These are phyloP conservation scores for Wickerhamomyces sp. DNA, from an alignment of 1,139 yeast species.

Conservation along the genomic window DNA sequence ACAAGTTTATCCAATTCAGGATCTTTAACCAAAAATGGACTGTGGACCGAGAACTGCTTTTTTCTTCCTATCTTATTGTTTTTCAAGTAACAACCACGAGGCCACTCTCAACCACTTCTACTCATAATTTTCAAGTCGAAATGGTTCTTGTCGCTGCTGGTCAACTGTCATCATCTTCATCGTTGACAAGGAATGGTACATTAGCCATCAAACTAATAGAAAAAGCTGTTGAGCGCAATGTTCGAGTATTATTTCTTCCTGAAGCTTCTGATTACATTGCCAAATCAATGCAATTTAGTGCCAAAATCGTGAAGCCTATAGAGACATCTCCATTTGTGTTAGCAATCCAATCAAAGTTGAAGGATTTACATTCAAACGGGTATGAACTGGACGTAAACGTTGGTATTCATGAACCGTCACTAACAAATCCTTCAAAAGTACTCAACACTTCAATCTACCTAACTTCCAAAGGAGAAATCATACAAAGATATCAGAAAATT, in stretches of 20 bases:
- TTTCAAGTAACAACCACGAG: too few species aligned
- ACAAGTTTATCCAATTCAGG: too few species aligned
- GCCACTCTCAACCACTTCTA: not conserved
- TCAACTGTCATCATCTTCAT: conserved; percentile 75
- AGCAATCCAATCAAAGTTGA: conserved; percentile 46
- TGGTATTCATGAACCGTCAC: conserved; percentile 80
- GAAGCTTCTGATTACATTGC: conserved; percentile 92
- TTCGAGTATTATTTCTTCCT: conserved; percentile 73
- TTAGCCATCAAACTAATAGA: conserved; percentile 53
- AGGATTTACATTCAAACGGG: conserved; percentile 24
- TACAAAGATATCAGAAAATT: conserved; percentile 71
- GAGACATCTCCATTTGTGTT: conserved; percentile 44
- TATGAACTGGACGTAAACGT: conserved; percentile 47
- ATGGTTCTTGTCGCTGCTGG: conserved; percentile 77
- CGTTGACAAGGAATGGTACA: conserved; percentile 52
- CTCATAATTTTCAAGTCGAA: not conserved
- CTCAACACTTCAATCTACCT: conserved; percentile 74
- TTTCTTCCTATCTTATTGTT: too few species aligned
- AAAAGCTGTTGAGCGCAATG: conserved; percentile 56
- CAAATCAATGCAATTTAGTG: conserved; percentile 60
- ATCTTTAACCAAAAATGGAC: too few species aligned
- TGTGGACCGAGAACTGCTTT: too few species aligned
- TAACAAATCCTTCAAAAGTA: conserved; percentile 37
- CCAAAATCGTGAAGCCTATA: conserved; percentile 48
- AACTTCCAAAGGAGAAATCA: conserved; percentile 54